phyloP scores from a whole-genome alignment of 1,139 yeast genomes.

The Taiozyma sp. region DNA sequence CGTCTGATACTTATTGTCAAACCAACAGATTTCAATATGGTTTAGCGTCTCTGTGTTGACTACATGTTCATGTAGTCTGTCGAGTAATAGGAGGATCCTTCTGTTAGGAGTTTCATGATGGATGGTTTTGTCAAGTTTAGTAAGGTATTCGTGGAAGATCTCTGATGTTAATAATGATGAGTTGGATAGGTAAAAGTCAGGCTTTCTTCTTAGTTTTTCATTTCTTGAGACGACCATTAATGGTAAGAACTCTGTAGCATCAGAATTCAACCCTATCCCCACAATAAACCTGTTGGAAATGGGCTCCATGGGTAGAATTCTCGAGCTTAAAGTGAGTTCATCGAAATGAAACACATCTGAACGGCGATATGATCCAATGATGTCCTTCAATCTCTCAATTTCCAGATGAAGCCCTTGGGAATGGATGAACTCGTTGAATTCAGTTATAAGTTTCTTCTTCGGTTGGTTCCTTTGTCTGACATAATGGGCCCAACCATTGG shows the following conservation, averaged over 20 bases:
- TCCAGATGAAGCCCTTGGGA: conserved; percentile 8
- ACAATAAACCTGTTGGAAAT: conserved; percentile 8
- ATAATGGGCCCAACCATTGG: conserved; percentile 34
- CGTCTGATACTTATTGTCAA: conserved; percentile 19
- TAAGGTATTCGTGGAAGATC: conserved; percentile 23
- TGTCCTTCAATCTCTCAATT: conserved; percentile 5
- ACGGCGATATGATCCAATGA: conserved; percentile 9
- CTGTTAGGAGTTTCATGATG: conserved; percentile 6
- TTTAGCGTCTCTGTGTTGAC: conserved; percentile 10
- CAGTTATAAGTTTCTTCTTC: conserved; percentile 22
- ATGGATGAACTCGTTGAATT: neutral
- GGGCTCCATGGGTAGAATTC: conserved; percentile 15
- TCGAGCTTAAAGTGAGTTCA: conserved; percentile 19
- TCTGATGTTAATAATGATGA: conserved; percentile 23
- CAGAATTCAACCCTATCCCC: conserved; percentile 16
- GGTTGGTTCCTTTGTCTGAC: conserved; percentile 27
- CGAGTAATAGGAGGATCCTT: conserved; percentile 24
- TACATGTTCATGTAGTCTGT: conserved; percentile 28
- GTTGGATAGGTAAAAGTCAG: conserved; percentile 8
- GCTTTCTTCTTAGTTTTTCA: conserved; percentile 6
- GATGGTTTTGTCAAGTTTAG: conserved; percentile 9
- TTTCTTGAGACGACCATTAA: conserved; percentile 10
- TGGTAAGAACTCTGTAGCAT: conserved; percentile 12
- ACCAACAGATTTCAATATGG: conserved; percentile 23
- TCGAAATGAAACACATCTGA: conserved; percentile 24